phyloP scores from a whole-genome alignment of 352 stramenopile genomes.

The Pythium coloratum region DNA sequence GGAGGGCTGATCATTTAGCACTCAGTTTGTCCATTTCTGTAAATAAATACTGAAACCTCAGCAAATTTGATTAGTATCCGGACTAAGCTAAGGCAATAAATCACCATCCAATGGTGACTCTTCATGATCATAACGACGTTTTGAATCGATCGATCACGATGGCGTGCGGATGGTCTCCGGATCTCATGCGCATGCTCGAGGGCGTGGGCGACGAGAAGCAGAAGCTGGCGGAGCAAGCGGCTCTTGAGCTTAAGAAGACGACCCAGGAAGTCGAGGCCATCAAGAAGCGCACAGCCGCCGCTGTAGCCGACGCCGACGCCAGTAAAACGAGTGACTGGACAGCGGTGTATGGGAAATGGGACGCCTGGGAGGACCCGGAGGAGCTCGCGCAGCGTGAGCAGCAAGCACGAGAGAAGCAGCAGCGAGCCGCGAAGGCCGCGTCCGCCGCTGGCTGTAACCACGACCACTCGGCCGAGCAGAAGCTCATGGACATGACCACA shows the following conservation, averaged over 20 bases:
- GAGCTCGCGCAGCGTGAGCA: conserved; percentile 70
- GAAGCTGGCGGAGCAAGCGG: conserved; percentile 34
- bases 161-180: conserved; percentile 67
- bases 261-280: conserved; percentile 39
- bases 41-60: background rate
- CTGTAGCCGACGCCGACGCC: conserved; percentile 15
- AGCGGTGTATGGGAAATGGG: conserved; percentile 75
- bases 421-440: conserved; percentile 37
- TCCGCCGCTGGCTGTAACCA: conserved; percentile 64
- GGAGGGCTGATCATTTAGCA: background rate
- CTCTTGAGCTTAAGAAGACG: conserved; percentile 35
- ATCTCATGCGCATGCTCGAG: conserved; percentile 68
- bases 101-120: background rate
- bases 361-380: conserved; percentile 77
- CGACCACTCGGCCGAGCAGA: conserved; percentile 87
- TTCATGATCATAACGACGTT: background rate
- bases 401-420: conserved; percentile 58
- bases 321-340: conserved; percentile 67
- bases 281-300: conserved; percentile 35
- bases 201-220: conserved; percentile 67
- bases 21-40: background rate
- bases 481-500: conserved; percentile 86
- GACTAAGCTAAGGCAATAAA: background rate
- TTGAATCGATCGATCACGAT: conserved; percentile 24
- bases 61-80: background rate